A percentile compares a stretch with the other conserved stretches of the same genome.
These are phyloP conservation scores for Fistulinella prunicolor DNA, from an alignment of 768 basidiomycete species.

Conservation along the genomic window DNA sequence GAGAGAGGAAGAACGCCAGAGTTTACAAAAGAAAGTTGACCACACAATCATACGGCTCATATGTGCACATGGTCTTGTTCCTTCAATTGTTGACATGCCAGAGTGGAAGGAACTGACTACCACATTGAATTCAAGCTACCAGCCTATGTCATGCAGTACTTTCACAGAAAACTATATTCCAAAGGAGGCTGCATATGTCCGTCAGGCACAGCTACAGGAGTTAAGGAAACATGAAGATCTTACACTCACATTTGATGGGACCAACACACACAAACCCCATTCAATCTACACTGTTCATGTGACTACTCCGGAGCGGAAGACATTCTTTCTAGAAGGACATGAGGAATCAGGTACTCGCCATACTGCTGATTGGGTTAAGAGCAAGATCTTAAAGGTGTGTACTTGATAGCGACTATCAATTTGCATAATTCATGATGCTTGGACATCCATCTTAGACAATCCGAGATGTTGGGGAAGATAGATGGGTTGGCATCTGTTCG, in stretches of 20 bases:
- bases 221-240: not conserved
- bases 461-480: not conserved
- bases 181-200: not conserved
- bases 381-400: not conserved
- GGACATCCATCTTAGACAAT: not conserved
- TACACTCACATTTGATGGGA: constrained; percentile 1
- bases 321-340: not conserved
- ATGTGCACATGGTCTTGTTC: not conserved
- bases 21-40: not conserved
- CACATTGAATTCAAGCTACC: not conserved
- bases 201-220: not conserved
- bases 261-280: not conserved
- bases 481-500: not conserved
- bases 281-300: constrained; percentile 2
- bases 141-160: not conserved
- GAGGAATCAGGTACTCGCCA: not conserved
- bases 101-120: not conserved
- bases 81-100: not conserved
- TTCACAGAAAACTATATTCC: constrained; percentile 1
- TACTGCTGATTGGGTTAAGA: not conserved
- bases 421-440: too few species aligned
- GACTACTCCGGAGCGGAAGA: not conserved
- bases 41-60: not conserved
- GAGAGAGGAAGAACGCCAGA: not conserved
- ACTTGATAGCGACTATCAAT: not conserved